Percentiles rank a stretch among this genome's conserved stretches.
Evolutionary conservation across 345 rosid genomes (phyloP).

Genomic region (Eutrema yunnanense): DNA sequence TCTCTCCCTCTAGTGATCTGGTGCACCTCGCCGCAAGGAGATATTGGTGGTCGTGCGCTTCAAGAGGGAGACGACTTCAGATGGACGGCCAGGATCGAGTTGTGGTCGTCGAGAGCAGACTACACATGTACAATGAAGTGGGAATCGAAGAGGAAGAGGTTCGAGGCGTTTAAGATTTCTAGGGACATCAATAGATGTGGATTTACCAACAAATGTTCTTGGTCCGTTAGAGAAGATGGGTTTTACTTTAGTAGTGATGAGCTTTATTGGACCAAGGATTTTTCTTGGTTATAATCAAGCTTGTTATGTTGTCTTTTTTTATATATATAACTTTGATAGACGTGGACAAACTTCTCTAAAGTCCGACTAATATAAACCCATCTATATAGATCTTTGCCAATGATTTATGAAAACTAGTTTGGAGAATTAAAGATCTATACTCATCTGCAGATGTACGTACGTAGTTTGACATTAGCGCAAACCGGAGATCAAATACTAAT

Average conservation of each 20-base stretch:
- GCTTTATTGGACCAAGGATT: constrained; percentile 75
- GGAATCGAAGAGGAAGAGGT: constrained; percentile 48
- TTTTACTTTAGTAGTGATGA: constrained; percentile 84
- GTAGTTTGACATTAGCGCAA: no score
- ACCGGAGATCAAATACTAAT: neutral
- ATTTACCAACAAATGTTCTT: constrained; percentile 59
- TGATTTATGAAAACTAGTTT: no score
- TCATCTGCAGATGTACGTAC: no score
- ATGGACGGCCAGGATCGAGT: constrained; percentile 51
- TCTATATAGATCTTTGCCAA: neutral
- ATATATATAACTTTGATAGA: neutral
- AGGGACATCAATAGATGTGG: constrained; percentile 59
- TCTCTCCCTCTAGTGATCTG: constrained; percentile 81
- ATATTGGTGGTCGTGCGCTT: constrained; percentile 90
- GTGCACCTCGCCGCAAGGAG: constrained; percentile 59
- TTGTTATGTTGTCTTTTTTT: neutral
- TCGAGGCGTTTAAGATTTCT: constrained; percentile 57
- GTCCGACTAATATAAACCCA: neutral
- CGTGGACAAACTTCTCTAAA: neutral
- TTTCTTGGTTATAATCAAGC: constrained; percentile 43
- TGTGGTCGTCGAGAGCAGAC: constrained; percentile 36
- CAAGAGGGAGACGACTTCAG: constrained; percentile 86
- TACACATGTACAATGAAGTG: constrained; percentile 77
- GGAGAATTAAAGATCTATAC: no score
- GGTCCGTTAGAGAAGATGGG: constrained; percentile 87